Percentiles rank a stretch among this genome's conserved stretches.
Conservation (phyloP, 257 asterid genomes). For the Verbena officinalis region DNA sequence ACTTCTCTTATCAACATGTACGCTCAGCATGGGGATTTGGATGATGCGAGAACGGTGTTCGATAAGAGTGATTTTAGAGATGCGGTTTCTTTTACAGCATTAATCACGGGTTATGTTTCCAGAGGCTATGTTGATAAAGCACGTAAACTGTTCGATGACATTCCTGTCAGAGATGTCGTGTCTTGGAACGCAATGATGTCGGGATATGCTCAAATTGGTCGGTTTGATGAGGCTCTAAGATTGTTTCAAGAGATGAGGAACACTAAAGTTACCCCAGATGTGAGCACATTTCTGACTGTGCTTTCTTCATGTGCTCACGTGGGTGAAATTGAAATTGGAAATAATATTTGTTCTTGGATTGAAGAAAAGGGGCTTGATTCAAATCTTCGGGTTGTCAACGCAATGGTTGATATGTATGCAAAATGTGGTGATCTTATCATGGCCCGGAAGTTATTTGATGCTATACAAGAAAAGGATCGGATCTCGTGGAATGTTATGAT, state of each 20-base stretch:
- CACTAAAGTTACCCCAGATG: constrained; percentile 34
- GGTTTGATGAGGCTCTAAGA: constrained; percentile 39
- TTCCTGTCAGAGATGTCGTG: constrained; percentile 47
- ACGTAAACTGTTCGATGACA: constrained; percentile 37
- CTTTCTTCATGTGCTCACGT: constrained; percentile 46
- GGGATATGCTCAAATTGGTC: constrained; percentile 45
- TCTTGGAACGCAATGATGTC: constrained; percentile 56
- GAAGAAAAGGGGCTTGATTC: constrained; percentile 37
- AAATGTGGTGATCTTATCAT: constrained; percentile 44
- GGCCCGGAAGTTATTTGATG: constrained; percentile 40
- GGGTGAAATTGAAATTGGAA: constrained; percentile 36
- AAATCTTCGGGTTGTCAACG: constrained; percentile 44
- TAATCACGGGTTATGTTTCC: constrained; percentile 46
- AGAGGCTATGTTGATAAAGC: constrained; percentile 44
- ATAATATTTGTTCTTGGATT: constrained; percentile 40
- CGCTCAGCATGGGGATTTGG: constrained; percentile 41
- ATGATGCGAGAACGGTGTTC: constrained; percentile 48
- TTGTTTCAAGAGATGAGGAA: constrained; percentile 47
- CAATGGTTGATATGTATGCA: constrained; percentile 57
- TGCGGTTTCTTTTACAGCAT: constrained; percentile 52
- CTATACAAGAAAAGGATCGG: constrained; percentile 36
- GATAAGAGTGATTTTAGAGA: constrained; percentile 41
- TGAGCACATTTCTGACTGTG: constrained; percentile 45
- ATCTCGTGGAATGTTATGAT: constrained; percentile 59
- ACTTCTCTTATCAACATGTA: constrained; percentile 52